Evolutionary conservation across 768 basidiomycete genomes (phyloP).

Genomic region (Kwoniella dejecticola): DNA sequence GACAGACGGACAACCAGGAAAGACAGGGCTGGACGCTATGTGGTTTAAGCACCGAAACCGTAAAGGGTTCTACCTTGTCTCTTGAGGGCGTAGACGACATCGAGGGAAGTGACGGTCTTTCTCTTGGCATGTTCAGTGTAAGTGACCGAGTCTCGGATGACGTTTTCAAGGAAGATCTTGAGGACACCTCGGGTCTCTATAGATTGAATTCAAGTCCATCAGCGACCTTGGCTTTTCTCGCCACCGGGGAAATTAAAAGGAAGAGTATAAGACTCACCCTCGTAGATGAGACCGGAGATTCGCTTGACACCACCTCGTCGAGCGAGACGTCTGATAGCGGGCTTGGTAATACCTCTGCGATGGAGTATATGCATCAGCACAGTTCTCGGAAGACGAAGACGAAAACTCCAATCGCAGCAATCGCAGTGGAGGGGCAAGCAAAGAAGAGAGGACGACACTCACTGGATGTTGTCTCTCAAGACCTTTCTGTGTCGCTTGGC

Average conservation of each 20-base stretch:
- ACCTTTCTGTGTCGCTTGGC: slow-evolving; percentile 85
- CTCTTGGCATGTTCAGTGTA: slow-evolving; percentile 93
- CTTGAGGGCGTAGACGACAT: slow-evolving; percentile 67
- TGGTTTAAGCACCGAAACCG: slow-evolving; percentile 61
- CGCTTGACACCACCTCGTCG: slow-evolving; percentile 94
- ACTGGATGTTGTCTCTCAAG: slow-evolving; percentile 65
- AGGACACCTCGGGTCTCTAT: slow-evolving; percentile 86
- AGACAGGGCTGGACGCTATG: too few species aligned
- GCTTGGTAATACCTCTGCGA: slow-evolving; percentile 74
- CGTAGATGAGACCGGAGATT: slow-evolving; percentile 71
- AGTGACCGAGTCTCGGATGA: slow-evolving; percentile 94
- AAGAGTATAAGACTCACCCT: slow-evolving; percentile 58
- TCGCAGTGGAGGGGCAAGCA: too few species aligned
- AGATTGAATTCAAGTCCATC: not conserved
- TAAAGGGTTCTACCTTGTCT: slow-evolving; percentile 65
- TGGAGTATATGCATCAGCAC: too few species aligned
- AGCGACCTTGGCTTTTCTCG: not conserved
- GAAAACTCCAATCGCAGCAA: too few species aligned
- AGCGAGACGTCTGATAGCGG: slow-evolving; percentile 88
- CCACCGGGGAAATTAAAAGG: not conserved
- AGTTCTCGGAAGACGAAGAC: too few species aligned
- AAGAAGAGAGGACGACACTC: too few species aligned
- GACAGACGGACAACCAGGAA: too few species aligned
- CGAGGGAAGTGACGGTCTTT: slow-evolving; percentile 64
- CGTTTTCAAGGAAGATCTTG: slow-evolving; percentile 67